Base-by-base conservation (phyloP, 805 yeast genomes). In the Myxozyma kluyveri region DNA sequence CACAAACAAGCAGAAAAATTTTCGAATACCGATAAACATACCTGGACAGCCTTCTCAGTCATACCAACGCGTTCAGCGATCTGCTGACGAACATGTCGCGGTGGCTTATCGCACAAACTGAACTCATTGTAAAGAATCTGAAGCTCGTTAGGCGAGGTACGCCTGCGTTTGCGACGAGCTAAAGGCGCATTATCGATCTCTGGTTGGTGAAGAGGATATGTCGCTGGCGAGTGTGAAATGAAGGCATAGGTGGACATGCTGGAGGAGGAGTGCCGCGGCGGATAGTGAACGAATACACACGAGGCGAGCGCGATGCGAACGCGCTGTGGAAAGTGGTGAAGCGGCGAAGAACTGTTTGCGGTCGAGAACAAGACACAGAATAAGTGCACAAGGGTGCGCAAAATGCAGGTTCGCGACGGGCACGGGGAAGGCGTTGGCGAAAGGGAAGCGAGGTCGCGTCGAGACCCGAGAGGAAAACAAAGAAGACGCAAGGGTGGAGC, bases 1-100 rank as follows among this genome's bases (percentile, higher is more conserved):
- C 5, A 12, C 39, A 9, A 17, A 18, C 47, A 24, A 14, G 21
- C 7, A 17, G 52, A 18, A 35, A 4, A 23, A 45, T 24, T 45
- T 27, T 27, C 17, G 3, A 35, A 35, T 22, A 24, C 35, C 3
- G 23, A 22, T 5, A 4, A 3, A 41, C 50, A 2, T 38, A 62
- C 65, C 72, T 93, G 99, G 32, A 93, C 96, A 1, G 97, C 96
- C 68, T 90, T 88, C 69, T 90, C 97, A n/a, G 91, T 81, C 98
- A 93, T 93, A 61, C 82, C 83, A 37, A 93, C 95, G 59, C 75
- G 79, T 27, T 72, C 69, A 3, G 98, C 96, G 59, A 93, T 86
- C 59, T 83, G 86, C 40, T 80, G 75, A 61, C 98, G 80, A 65
- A 84, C 77, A 41, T 76, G 71, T 67, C 83, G 84, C 65, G 85